Evolutionary conservation across 2,329 filamentous ascomycete species (phyloP).

Genomic region (Epicoccum sorghinum): DNA sequence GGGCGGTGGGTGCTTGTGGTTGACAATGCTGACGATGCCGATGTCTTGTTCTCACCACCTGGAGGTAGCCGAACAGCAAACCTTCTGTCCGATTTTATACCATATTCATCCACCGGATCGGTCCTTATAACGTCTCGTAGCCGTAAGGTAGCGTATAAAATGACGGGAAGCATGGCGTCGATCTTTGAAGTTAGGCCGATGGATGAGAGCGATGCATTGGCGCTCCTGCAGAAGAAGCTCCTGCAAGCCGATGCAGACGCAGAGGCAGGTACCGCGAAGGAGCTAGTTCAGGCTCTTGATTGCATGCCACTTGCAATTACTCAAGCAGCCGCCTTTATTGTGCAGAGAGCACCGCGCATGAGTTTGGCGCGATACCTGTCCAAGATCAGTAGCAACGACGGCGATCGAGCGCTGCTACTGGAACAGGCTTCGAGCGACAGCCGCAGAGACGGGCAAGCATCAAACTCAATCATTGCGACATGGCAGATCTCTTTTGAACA

Average conservation of each 20-base stretch:
- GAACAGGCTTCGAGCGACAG: not conserved
- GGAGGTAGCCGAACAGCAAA: too few species aligned
- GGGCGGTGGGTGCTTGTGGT: too few species aligned
- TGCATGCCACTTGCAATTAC: slow-evolving; percentile 45
- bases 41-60: too few species aligned
- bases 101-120: too few species aligned
- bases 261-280: not conserved
- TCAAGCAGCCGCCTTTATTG: slow-evolving; percentile 45
- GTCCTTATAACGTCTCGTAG: too few species aligned
- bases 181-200: slow-evolving; percentile 18
- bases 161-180: too few species aligned
- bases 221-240: slow-evolving; percentile 17
- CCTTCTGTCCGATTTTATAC: too few species aligned
- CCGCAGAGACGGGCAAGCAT: slow-evolving; percentile 2
- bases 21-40: too few species aligned
- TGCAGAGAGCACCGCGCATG: slow-evolving; percentile 12
- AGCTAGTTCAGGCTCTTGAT: slow-evolving; percentile 32
- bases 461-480: slow-evolving; percentile 38
- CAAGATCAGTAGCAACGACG: too few species aligned
- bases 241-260: not conserved
- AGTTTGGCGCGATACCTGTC: too few species aligned
- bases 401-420: too few species aligned
- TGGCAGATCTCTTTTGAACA: slow-evolving; percentile 46
- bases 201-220: slow-evolving; percentile 5
- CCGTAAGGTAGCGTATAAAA: too few species aligned